Conservation (phyloP, 805 yeast species). For the Candida corydali region DNA sequence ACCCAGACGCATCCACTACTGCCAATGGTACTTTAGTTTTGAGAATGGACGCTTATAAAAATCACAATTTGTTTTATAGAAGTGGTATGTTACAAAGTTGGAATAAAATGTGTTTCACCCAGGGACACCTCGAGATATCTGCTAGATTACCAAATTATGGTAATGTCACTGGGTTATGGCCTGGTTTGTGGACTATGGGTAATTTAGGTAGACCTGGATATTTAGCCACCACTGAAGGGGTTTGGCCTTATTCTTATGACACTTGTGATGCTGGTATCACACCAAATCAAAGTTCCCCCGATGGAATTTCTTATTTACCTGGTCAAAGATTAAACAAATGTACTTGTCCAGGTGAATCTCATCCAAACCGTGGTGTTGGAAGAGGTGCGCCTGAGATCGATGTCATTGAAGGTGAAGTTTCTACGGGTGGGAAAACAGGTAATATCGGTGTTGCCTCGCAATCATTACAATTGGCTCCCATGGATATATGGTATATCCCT, state of each 20-base stretch:
- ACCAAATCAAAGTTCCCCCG: constrained; percentile 37
- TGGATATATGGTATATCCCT: constrained; percentile 91
- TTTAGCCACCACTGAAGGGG: constrained; percentile 34
- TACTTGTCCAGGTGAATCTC: constrained; percentile 34
- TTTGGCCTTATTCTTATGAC: constrained; percentile 40
- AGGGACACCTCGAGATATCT: constrained; percentile 28
- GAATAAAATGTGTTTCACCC: constrained; percentile 37
- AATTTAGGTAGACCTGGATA: constrained; percentile 39
- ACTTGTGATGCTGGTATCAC: constrained; percentile 39
- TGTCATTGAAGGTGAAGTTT: constrained; percentile 79
- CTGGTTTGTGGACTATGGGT: constrained; percentile 41
- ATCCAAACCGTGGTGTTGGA: constrained; percentile 35
- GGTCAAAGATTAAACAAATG: constrained; percentile 33
- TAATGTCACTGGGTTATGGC: constrained; percentile 37
- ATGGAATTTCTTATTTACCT: constrained; percentile 38
- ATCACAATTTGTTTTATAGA: constrained; percentile 32
- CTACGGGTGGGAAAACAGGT: constrained; percentile 28
- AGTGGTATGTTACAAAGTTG: constrained; percentile 40
- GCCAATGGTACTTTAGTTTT: constrained; percentile 33
- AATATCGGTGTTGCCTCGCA: constrained; percentile 77
- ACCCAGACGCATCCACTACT: constrained; percentile 40
- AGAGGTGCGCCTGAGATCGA: constrained; percentile 70
- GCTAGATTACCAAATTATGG: constrained; percentile 36
- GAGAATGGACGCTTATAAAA: constrained; percentile 36
- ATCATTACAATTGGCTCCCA: constrained; percentile 89